phyloP scores from a whole-genome alignment of 1,139 yeast species.

The Pneumocystis sp. region DNA sequence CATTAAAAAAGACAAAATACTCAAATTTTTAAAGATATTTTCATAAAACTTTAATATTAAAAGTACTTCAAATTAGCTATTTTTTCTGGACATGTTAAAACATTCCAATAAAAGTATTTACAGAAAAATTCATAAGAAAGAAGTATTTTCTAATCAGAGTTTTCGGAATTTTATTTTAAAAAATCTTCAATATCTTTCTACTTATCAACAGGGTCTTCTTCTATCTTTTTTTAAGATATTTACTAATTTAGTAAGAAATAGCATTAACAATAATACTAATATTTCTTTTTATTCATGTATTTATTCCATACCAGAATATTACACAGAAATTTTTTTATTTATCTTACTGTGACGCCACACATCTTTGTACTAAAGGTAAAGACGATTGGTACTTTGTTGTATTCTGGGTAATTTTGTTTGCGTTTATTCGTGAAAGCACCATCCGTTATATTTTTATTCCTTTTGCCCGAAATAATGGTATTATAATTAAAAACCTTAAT shows the following conservation, averaged over 20 bases:
- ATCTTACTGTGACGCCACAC: neutral
- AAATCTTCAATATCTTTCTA: neutral
- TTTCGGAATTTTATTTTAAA: neutral
- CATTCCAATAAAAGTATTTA: neutral
- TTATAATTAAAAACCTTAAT: conserved; percentile 37
- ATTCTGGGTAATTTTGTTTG: conserved; percentile 41
- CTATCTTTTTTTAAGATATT: neutral
- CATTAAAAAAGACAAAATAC: neutral
- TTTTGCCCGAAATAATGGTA: conserved; percentile 36
- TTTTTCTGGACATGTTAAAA: neutral
- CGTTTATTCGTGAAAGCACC: conserved; percentile 43
- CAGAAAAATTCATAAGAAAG: neutral
- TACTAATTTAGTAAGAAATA: neutral
- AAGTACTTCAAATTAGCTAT: neutral
- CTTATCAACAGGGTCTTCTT: neutral
- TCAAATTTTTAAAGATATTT: neutral
- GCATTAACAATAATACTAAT: neutral
- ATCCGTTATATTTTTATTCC: conserved; percentile 50
- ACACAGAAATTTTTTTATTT: neutral
- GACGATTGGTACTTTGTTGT: conserved; percentile 27
- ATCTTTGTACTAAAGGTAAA: conserved; percentile 15
- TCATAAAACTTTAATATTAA: neutral
- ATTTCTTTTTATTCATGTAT: neutral
- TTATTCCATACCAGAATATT: neutral
- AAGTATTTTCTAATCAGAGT: neutral